Percentiles rank a stretch among this genome's conserved stretches.
phyloP scores from a whole-genome alignment of 129 eudicot species.

The Chrysanthemum lavandulifolium region DNA sequence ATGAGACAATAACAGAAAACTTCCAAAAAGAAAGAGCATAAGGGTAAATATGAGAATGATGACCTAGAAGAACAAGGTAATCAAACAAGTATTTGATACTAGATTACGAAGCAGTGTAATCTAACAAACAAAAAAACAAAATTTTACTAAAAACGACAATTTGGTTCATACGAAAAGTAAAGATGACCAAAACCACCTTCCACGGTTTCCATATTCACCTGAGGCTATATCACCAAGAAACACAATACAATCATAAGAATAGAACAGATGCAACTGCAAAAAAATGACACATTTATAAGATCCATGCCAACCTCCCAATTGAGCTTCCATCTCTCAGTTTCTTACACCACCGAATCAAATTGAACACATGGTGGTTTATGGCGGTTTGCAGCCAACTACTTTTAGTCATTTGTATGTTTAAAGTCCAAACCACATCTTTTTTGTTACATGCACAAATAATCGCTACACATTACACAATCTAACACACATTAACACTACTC shows the following conservation, averaged over 20 bases:
- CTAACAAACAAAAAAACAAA: neutral
- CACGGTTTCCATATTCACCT: neutral
- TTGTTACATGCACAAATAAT: conserved; percentile 25
- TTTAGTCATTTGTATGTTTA: neutral
- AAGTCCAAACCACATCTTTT: conserved; percentile 12
- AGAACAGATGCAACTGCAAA: neutral
- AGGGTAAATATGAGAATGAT: neutral
- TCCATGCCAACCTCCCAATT: conserved; percentile 16
- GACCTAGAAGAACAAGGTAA: neutral
- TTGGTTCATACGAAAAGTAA: neutral
- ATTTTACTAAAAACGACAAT: neutral
- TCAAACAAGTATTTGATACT: neutral
- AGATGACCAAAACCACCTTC: neutral
- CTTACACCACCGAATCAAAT: conserved; percentile 14
- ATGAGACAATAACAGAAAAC: neutral
- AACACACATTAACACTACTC: conserved; percentile 31
- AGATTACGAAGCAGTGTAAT: neutral
- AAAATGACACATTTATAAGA: conserved; percentile 1
- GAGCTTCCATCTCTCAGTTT: conserved; percentile 8
- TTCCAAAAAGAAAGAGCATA: neutral
- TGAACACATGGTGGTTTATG: conserved; percentile 14
- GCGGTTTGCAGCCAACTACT: conserved; percentile 3
- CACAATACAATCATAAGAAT: neutral
- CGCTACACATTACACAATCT: conserved; percentile 24
- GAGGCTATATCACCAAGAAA: neutral